Conservation (phyloP, 257 asterid species). For the Solanum neorickii region DNA sequence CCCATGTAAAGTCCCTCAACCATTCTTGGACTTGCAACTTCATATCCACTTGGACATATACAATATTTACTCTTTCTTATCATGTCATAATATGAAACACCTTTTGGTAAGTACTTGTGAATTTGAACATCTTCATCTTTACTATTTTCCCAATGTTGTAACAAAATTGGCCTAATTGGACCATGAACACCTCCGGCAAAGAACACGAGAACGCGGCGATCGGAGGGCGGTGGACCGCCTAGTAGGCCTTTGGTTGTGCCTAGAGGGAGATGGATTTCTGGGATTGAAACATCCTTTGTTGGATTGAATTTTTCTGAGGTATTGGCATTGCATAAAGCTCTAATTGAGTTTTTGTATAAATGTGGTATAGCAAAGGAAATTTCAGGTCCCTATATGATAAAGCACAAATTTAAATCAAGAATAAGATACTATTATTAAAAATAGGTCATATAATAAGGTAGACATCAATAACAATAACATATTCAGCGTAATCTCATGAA, state of each 20-base stretch:
- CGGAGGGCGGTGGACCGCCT: constrained; percentile 49
- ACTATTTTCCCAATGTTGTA: constrained; percentile 62
- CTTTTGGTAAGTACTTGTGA: constrained; percentile 46
- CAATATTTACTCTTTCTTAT: constrained; percentile 60
- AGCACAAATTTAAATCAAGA: background rate
- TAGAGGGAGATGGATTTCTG: constrained; percentile 43
- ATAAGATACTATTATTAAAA: background rate
- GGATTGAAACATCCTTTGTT: constrained; percentile 48
- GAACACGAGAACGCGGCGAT: constrained; percentile 35
- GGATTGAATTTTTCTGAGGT: constrained; percentile 47
- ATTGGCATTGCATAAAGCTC: constrained; percentile 65
- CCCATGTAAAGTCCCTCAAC: constrained; percentile 78
- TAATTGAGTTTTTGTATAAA: constrained; percentile 35
- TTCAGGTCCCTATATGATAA: constrained; percentile 41
- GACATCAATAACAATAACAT: background rate
- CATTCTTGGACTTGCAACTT: constrained; percentile 86
- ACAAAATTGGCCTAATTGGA: constrained; percentile 67
- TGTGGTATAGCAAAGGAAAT: constrained; percentile 40
- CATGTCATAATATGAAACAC: constrained; percentile 59
- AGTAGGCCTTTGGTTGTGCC: constrained; percentile 27
- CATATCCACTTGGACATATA: constrained; percentile 85
- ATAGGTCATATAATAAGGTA: background rate
- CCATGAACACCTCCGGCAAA: constrained; percentile 84
- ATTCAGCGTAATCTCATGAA: background rate
- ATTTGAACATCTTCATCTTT: constrained; percentile 50